Evolutionary conservation across 2,329 filamentous ascomycete species (phyloP).

Genomic region (Cladosporium sphaerospermum): DNA sequence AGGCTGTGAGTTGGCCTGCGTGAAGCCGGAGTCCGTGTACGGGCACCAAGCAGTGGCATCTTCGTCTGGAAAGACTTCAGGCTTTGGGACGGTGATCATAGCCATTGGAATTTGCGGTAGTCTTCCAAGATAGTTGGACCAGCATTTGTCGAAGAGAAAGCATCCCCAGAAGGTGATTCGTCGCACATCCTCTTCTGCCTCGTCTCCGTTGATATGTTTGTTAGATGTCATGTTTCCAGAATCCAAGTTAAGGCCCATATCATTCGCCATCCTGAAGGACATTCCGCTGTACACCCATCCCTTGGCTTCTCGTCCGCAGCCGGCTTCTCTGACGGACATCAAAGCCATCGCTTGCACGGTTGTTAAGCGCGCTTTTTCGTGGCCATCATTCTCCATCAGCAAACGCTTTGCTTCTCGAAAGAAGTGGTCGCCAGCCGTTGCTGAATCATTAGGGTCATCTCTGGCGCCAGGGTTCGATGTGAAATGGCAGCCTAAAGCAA

Average conservation of each 20-base stretch:
- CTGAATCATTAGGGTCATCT: constrained; percentile 63
- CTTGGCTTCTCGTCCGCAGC: constrained; percentile 87
- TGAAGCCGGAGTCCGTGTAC: constrained; percentile 77
- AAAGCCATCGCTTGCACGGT: constrained; percentile 90
- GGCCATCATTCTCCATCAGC: constrained; percentile 85
- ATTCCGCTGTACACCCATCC: constrained; percentile 99
- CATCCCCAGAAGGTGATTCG: constrained; percentile 96
- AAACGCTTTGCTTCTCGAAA: constrained; percentile 88
- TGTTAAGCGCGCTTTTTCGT: constrained; percentile 78
- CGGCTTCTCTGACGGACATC: constrained; percentile 94
- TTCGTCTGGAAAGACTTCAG: constrained; percentile 84
- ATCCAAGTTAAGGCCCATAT: constrained; percentile 86
- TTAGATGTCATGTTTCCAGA: constrained; percentile 56
- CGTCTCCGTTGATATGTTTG: constrained; percentile 44
- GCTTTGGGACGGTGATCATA: constrained; percentile 77
- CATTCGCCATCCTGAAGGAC: constrained; percentile 95
- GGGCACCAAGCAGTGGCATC: constrained; percentile 82
- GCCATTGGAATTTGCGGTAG: constrained; percentile 77
- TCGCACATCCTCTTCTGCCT: constrained; percentile 81
- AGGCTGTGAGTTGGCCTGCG: constrained; percentile 67
- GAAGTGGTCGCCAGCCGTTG: constrained; percentile 91
- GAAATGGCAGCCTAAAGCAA: constrained; percentile 90
- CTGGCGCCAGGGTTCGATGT: constrained; percentile 69
- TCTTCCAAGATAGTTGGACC: constrained; percentile 93
- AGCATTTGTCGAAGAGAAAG: constrained; percentile 97